A percentile compares a stretch with the other conserved stretches of the same genome.
Evolutionary conservation across 148 eudicot species (phyloP).

Genomic region (Simmondsia chinensis): DNA sequence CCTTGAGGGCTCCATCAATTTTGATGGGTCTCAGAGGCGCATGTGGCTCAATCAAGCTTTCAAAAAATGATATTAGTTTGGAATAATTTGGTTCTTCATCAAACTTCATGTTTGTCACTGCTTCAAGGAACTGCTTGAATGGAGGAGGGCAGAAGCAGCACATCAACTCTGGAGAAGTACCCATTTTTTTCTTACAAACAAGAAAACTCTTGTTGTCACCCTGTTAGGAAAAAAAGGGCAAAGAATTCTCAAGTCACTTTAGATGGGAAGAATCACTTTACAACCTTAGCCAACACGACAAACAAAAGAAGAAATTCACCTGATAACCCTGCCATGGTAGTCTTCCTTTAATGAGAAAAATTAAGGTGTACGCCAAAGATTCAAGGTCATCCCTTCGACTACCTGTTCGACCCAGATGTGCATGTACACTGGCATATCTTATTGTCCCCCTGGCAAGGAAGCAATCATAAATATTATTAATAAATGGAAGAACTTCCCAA

Average conservation of each 20-base stretch:
- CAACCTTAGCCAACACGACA: conserved; percentile 1
- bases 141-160: conserved; percentile 95
- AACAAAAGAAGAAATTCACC: conserved; percentile 25
- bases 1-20: conserved; percentile 90
- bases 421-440: conserved; percentile 98
- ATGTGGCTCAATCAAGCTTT: conserved; percentile 76
- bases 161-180: conserved; percentile 88
- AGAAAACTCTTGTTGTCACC: conserved; percentile 95
- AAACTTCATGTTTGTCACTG: conserved; percentile 85
- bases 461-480: background rate
- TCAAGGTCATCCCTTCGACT: conserved; percentile 87
- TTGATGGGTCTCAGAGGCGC: conserved; percentile 69
- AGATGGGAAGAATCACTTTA: conserved; percentile 4
- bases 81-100: conserved; percentile 89
- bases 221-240: conserved; percentile 23
- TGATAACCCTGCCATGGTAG: conserved; percentile 92
- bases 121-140: conserved; percentile 80
- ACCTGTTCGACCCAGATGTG: conserved; percentile 91
- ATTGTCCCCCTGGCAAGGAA: conserved; percentile 68
- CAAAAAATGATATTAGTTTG: conserved; percentile 75
- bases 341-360: conserved; percentile 66
- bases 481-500: conserved; percentile 1
- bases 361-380: conserved; percentile 73
- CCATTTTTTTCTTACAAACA: conserved; percentile 86
- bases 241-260: too few species aligned